phyloP scores from a whole-genome alignment of 2,329 filamentous ascomycete genomes.

The Penicillium sp. region DNA sequence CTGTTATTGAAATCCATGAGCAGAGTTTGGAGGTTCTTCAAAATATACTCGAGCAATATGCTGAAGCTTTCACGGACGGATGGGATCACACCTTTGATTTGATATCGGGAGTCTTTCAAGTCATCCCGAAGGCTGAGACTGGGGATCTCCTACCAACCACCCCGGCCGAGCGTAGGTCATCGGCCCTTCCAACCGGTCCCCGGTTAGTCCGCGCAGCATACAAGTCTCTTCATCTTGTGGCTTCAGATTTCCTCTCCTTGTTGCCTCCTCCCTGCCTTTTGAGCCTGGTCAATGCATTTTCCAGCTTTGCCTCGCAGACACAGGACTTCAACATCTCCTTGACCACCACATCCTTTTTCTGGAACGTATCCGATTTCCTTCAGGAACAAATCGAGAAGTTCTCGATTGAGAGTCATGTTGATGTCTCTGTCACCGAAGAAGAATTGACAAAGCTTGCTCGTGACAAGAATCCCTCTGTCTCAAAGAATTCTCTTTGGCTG shows the following conservation, averaged over 20 bases:
- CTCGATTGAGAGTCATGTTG: slow-evolving; percentile 37
- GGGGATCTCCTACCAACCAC: slow-evolving; percentile 6
- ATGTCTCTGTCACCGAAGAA: slow-evolving; percentile 54
- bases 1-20: slow-evolving; percentile 76
- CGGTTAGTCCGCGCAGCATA: slow-evolving; percentile 84
- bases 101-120: slow-evolving; percentile 74
- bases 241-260: slow-evolving; percentile 84
- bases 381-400: slow-evolving; percentile 49
- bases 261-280: slow-evolving; percentile 69
- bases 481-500: slow-evolving; percentile 41
- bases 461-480: slow-evolving; percentile 58
- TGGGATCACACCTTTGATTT: slow-evolving; percentile 87
- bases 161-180: slow-evolving; percentile 17
- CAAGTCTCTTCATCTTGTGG: slow-evolving; percentile 83
- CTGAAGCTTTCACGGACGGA: slow-evolving; percentile 75
- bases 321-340: slow-evolving; percentile 94
- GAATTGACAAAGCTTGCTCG: slow-evolving; percentile 59
- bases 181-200: slow-evolving; percentile 52
- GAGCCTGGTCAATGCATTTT: slow-evolving; percentile 79
- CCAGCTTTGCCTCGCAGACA: slow-evolving; percentile 82
- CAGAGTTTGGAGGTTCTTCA: slow-evolving; percentile 77
- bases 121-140: slow-evolving; percentile 37
- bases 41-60: slow-evolving; percentile 80
- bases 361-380: slow-evolving; percentile 89
- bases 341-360: slow-evolving; percentile 92